Evolutionary conservation across 345 rosid species (phyloP).

Genomic region (Eucalyptus erythrocorys): DNA sequence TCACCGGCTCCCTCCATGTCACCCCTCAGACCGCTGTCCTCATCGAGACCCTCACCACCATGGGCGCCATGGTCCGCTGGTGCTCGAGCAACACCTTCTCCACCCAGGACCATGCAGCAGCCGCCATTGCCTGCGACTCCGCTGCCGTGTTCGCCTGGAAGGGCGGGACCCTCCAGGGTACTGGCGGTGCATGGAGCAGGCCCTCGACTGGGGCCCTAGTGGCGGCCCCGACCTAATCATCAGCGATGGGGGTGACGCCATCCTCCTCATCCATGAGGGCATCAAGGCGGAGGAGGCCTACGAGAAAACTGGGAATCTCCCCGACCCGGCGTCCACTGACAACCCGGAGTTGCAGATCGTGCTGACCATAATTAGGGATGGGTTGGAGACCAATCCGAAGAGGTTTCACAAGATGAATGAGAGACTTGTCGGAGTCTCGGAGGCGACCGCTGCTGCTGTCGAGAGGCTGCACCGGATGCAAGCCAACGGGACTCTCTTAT

Average conservation of each 20-base stretch:
- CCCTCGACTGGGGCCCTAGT: fast-evolving
- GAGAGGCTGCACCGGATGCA: neutral
- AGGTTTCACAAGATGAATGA: neutral
- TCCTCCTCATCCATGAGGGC: neutral
- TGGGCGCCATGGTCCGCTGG: neutral
- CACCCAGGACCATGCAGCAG: neutral
- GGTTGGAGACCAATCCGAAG: neutral
- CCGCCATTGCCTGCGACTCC: neutral
- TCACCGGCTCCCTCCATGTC: no score
- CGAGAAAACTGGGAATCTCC: fast-evolving
- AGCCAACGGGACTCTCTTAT: neutral
- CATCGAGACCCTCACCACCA: no score
- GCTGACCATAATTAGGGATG: neutral
- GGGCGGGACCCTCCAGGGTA: neutral
- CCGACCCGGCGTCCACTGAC: neutral
- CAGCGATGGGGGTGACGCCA: fast-evolving
- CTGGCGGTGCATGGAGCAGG: fast-evolving
- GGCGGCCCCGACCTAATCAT: neutral
- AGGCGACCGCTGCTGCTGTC: fast-evolving
- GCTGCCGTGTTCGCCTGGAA: neutral
- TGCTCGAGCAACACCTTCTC: fast-evolving
- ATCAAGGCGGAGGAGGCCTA: neutral
- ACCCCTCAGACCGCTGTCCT: no score
- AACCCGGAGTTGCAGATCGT: neutral
- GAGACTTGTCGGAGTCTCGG: neutral